Evolutionary conservation across 2,329 filamentous ascomycete species (phyloP).

Genomic region (Phialophora expanda): DNA sequence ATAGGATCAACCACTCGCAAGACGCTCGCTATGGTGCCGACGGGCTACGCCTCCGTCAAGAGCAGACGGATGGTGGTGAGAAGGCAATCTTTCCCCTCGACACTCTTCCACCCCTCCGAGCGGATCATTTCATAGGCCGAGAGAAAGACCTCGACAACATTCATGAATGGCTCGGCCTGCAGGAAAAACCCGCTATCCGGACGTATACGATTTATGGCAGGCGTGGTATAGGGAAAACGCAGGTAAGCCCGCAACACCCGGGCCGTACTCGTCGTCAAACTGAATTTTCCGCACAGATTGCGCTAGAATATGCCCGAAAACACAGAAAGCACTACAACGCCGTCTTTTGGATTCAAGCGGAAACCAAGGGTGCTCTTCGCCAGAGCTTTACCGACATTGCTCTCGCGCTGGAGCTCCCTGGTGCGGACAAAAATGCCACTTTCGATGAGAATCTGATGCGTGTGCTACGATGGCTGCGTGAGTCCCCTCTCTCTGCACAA

Average conservation of each 20-base stretch:
- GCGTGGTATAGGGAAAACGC: constrained; percentile 36
- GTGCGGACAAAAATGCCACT: constrained; percentile 24
- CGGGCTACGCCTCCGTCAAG: constrained; percentile 11
- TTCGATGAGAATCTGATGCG: constrained; percentile 21
- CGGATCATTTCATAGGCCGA: constrained; percentile 37
- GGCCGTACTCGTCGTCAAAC: not conserved
- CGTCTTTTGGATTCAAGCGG: constrained; percentile 42
- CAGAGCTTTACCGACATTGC: constrained; percentile 42
- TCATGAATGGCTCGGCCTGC: constrained; percentile 28
- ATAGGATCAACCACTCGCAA: constrained; percentile 12
- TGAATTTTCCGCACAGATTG: not conserved
- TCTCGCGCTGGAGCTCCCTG: constrained; percentile 38
- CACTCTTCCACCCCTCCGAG: constrained; percentile 6
- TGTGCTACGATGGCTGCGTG: constrained; percentile 14
- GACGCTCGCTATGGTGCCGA: constrained; percentile 7
- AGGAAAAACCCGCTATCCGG: constrained; percentile 25
- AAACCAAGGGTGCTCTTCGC: constrained; percentile 39
- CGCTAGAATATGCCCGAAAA: constrained; percentile 34
- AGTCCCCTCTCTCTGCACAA: not conserved
- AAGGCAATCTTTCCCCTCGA: constrained; percentile 21
- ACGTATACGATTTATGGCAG: constrained; percentile 41
- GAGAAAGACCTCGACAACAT: constrained; percentile 38
- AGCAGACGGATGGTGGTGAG: constrained; percentile 16
- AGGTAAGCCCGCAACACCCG: not conserved
- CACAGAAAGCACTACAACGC: constrained; percentile 38